Conservation (phyloP, 129 eudicot genomes). For the Scalesia atractyloides region DNA sequence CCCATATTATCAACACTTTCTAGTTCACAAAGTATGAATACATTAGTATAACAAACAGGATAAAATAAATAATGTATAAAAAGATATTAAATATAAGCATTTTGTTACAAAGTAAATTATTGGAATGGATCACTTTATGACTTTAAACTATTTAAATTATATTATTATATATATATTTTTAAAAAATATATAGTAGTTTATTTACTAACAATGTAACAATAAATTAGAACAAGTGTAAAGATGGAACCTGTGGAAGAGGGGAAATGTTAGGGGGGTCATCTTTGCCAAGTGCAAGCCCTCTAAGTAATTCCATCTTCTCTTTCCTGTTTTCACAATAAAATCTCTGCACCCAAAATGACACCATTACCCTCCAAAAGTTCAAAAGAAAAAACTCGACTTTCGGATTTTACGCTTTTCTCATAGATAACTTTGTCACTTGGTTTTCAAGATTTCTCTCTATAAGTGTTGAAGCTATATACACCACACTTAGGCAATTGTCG, state of each 20-base stretch:
- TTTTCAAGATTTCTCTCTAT: no score
- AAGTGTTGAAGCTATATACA: no score
- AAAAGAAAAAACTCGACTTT: no score
- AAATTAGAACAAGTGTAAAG: neutral
- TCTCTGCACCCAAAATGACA: conserved; percentile 45
- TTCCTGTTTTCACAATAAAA: conserved; percentile 59
- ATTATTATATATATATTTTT: neutral
- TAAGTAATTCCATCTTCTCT: conserved; percentile 76
- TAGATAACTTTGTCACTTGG: no score
- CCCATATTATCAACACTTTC: conserved; percentile 83
- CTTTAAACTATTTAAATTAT: neutral
- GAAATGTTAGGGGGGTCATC: conserved; percentile 47
- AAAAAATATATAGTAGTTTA: neutral
- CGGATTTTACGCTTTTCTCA: no score
- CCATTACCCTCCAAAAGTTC: neutral
- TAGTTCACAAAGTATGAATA: conserved; percentile 14
- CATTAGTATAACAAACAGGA: neutral
- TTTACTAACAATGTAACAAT: neutral
- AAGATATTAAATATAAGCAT: neutral
- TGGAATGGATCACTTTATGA: neutral
- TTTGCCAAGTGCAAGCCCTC: conserved; percentile 55
- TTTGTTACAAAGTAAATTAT: neutral
- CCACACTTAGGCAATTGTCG: no score
- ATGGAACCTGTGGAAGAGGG: conserved; percentile 77
- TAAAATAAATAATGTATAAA: neutral